Percentiles rank a stretch among this genome's conserved stretches.
phyloP scores from a whole-genome alignment of 352 stramenopile genomes.

The Stramenopiles sp. region DNA sequence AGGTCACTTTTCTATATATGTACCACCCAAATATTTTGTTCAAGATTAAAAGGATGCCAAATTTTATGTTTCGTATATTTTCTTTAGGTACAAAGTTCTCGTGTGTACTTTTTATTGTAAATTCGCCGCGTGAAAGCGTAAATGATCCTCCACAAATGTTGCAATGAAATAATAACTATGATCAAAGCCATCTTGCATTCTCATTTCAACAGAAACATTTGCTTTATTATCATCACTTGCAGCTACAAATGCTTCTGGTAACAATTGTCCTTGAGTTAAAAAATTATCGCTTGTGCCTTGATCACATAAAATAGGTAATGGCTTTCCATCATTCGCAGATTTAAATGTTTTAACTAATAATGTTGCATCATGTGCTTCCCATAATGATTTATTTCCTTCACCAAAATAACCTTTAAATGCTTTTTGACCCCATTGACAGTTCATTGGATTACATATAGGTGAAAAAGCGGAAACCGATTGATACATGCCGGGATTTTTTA shows the following conservation, averaged over 20 bases:
- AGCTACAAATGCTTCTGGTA: slow-evolving; percentile 58
- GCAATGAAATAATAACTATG: slow-evolving; percentile 94
- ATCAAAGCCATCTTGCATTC: slow-evolving; percentile 67
- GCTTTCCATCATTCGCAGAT: slow-evolving; percentile 33
- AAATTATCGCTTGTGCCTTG: slow-evolving; percentile 67
- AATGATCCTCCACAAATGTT: slow-evolving; percentile 82
- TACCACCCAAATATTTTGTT: no score
- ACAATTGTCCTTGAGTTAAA: slow-evolving; percentile 58
- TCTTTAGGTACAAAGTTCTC: no score
- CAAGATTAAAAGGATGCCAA: no score
- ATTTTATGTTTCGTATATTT: no score
- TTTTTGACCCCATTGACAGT: slow-evolving; percentile 93
- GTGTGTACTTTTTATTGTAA: no score
- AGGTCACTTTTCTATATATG: no score
- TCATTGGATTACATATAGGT: slow-evolving; percentile 81
- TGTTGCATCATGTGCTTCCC: slow-evolving; percentile 65
- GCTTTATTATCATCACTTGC: slow-evolving; percentile 20
- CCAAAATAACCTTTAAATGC: slow-evolving; percentile 90
- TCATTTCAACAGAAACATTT: slow-evolving; percentile 23
- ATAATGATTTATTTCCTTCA: slow-evolving; percentile 39
- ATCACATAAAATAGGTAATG: slow-evolving; percentile 49
- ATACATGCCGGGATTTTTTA: slow-evolving; percentile 64
- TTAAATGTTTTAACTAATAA: slow-evolving; percentile 34
- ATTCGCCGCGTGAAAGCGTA: slow-evolving; percentile 70
- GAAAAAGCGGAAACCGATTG: slow-evolving; percentile 80